A percentile compares a stretch with the other conserved stretches of the same genome.
Evolutionary conservation across 2,329 filamentous ascomycete species (phyloP).

Genomic region (Trichoderma atroviride): DNA sequence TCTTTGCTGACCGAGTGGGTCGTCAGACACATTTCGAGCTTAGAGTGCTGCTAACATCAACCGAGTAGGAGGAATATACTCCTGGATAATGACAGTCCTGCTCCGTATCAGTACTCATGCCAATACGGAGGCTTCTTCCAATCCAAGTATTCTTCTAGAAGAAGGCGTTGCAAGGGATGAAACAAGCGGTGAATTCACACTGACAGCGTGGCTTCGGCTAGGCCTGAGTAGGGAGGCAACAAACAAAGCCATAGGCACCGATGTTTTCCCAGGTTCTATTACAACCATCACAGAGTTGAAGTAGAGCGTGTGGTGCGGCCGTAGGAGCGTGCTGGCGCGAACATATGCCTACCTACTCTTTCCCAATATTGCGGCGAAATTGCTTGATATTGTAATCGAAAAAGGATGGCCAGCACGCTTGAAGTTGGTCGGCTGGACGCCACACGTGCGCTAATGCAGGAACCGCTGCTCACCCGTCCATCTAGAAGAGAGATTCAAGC

Average conservation of each 20-base stretch:
- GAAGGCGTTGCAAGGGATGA: background rate
- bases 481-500: slow-evolving; percentile 3
- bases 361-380: background rate
- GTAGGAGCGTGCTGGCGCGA: background rate
- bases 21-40: slow-evolving; percentile 13
- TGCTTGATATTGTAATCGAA: background rate
- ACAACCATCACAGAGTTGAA: background rate
- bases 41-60: slow-evolving; percentile 7
- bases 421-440: background rate
- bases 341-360: background rate
- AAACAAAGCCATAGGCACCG: background rate
- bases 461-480: slow-evolving; percentile 30
- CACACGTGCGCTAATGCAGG: slow-evolving; percentile 31
- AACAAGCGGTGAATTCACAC: slow-evolving; percentile 10
- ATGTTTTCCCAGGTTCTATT: background rate
- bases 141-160: slow-evolving; percentile 9
- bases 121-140: background rate
- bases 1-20: slow-evolving; percentile 23
- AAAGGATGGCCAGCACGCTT: background rate
- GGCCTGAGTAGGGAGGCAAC: background rate
- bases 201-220: slow-evolving; percentile 1
- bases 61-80: background rate
- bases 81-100: background rate
- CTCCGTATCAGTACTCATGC: slow-evolving; percentile 7
- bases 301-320: background rate